Conservation (phyloP, 2,329 filamentous ascomycete genomes). For the Fusarium sublunatum region DNA sequence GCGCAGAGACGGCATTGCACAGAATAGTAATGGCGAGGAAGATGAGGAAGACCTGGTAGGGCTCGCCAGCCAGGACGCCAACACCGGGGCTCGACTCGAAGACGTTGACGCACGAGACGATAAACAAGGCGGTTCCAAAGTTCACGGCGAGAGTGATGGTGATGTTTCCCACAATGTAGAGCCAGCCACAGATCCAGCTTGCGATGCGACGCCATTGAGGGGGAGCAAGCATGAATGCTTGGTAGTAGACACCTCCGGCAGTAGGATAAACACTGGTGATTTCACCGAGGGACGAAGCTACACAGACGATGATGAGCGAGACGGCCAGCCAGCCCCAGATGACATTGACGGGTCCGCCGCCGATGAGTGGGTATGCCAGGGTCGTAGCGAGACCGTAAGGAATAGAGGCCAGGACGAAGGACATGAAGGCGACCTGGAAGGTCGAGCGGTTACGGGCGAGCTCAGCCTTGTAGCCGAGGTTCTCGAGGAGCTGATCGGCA, state of each 20-base stretch:
- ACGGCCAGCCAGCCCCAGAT: constrained; percentile 79
- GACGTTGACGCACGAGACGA: constrained; percentile 66
- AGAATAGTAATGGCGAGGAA: constrained; percentile 76
- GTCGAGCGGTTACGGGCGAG: constrained; percentile 73
- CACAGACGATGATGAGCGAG: constrained; percentile 76
- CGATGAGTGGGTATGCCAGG: constrained; percentile 72
- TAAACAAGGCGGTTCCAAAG: constrained; percentile 78
- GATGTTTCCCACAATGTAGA: constrained; percentile 82
- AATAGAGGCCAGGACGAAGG: constrained; percentile 79
- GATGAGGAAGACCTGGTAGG: constrained; percentile 77
- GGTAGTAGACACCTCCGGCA: constrained; percentile 82
- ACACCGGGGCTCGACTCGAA: constrained; percentile 60
- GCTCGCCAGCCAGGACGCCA: constrained; percentile 58
- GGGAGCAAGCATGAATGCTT: constrained; percentile 79
- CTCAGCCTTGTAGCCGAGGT: constrained; percentile 75
- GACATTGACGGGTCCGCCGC: constrained; percentile 74
- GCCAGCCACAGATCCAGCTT: constrained; percentile 80
- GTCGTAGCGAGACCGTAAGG: constrained; percentile 80
- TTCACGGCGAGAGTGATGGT: constrained; percentile 86
- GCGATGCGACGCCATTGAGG: constrained; percentile 69
- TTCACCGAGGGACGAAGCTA: constrained; percentile 77
- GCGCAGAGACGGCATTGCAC: constrained; percentile 72
- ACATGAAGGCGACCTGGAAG: constrained; percentile 78
- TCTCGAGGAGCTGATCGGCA: constrained; percentile 71
- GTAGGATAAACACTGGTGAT: constrained; percentile 82